Base-by-base conservation (phyloP, 352 stramenopile genomes). In the Pythium sukuiense region DNA sequence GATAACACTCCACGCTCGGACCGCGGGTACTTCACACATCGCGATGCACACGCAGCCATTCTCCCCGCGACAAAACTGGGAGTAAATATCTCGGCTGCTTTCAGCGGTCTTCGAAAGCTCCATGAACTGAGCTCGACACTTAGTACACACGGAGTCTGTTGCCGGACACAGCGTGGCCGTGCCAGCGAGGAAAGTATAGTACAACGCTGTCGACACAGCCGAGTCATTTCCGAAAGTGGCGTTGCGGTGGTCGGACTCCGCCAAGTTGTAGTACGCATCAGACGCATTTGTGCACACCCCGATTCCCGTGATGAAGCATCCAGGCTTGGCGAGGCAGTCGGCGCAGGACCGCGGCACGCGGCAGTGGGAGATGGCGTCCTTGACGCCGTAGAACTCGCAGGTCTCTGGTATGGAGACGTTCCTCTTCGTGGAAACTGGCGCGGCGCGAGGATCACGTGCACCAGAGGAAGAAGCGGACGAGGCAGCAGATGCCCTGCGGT, bases 351-450 rank as follows among this genome's bases (percentile, higher is more conserved):
- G 37, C 12, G 55, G 55, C 4, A 41, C 11, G 24, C 55, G 55
- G 55, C 55, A 61, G 1, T 4, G 11, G 9, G 55, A 50, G 41
- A 61, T 9, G 6, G 37, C 39, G 26, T 61, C 55, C 18, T 41
- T 7, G 11, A 61, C 5, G 37, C 55, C 55, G 35, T 61, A 61
- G 55, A 61, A 61, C n/a, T 29, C 30, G 26, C 55, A 61, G 35
- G 6, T 41, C 35, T 41, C 35, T 3, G 35, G 6, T 5, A 41
- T 41, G 6, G 35, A 16, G 2, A 41, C 35, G 35, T 41, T 41
- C 32, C 9, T 4, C 5, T 37, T 4, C 5, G 9, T 37, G 32
- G 32, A 37, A 9, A 37, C 32, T 37, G 32, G 32, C 32, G 32
- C 32, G 5, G 32, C 32, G 9, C 32, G 32, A 37, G 32, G 32